phyloP scores from a whole-genome alignment of 805 yeast genomes.

The Yarrowia divulgata region DNA sequence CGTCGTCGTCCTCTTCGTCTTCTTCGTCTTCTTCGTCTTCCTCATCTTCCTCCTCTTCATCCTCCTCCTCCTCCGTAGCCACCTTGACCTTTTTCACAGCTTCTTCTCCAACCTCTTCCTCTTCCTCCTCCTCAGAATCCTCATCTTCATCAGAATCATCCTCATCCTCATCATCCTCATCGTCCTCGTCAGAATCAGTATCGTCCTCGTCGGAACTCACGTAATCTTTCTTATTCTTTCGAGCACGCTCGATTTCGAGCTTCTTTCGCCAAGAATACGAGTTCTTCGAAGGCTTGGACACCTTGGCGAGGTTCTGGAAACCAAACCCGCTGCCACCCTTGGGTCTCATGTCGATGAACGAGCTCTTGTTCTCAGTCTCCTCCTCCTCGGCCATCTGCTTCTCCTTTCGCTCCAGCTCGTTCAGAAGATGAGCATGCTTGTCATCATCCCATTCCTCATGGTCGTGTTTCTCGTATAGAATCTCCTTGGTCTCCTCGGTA shows the following conservation, averaged over 20 bases:
- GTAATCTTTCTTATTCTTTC: conserved; percentile 45
- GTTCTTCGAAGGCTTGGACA: conserved; percentile 52
- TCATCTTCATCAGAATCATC: conserved; percentile 43
- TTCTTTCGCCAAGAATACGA: conserved; percentile 78
- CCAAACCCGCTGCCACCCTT: conserved; percentile 63
- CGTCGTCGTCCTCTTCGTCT: conserved; percentile 45
- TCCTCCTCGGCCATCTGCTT: conserved; percentile 33
- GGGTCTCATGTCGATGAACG: conserved; percentile 78
- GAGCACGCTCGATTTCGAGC: conserved; percentile 55
- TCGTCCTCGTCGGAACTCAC: conserved; percentile 41
- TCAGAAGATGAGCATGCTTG: conserved; percentile 40
- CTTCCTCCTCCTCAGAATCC: conserved; percentile 9
- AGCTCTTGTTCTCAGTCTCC: conserved; percentile 48
- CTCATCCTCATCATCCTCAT: conserved; percentile 30
- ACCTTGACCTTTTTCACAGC: conserved; percentile 21
- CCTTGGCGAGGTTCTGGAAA: conserved; percentile 45
- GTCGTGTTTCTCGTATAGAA: conserved; percentile 73
- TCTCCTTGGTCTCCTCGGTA: conserved; percentile 64
- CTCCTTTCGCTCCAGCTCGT: conserved; percentile 33
- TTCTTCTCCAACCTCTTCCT: not conserved
- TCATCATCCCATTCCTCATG: conserved; percentile 66
- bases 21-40: conserved; percentile 40
- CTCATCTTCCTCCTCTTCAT: conserved; percentile 34
- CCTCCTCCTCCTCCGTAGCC: conserved; percentile 18
- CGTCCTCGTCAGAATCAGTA: conserved; percentile 41